A percentile compares a stretch with the other conserved stretches of the same genome.
These are phyloP conservation scores for Salix brachista DNA, from an alignment of 345 rosid species.

Conservation along the genomic window DNA sequence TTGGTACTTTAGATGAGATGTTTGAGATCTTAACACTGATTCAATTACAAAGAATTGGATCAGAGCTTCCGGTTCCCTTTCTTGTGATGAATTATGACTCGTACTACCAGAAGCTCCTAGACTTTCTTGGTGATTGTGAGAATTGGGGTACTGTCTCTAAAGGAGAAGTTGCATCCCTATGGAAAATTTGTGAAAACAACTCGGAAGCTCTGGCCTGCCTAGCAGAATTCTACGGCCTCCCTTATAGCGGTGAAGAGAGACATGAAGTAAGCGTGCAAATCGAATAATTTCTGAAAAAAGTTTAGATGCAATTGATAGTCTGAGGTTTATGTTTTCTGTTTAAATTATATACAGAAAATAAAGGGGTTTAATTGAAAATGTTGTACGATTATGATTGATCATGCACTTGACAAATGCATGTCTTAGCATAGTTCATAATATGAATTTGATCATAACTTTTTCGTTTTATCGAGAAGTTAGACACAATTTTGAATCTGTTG, in stretches of 20 bases:
- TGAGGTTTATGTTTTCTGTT: too few species aligned
- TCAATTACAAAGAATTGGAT: conserved; percentile 82
- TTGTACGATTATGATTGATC: too few species aligned
- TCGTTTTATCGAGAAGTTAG: too few species aligned
- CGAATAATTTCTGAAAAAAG: not conserved
- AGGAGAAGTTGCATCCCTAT: conserved; percentile 72
- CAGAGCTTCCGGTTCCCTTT: conserved; percentile 70
- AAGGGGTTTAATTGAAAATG: too few species aligned
- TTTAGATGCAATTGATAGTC: not conserved
- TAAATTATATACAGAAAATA: too few species aligned
- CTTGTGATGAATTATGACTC: conserved; percentile 82
- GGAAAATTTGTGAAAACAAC: conserved; percentile 76
- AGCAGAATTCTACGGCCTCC: conserved; percentile 56
- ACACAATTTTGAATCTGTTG: too few species aligned
- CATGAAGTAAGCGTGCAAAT: conserved; percentile 13
- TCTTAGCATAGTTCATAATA: too few species aligned
- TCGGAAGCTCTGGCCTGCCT: conserved; percentile 63
- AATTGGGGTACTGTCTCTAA: conserved; percentile 62
- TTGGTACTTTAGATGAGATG: conserved; percentile 87
- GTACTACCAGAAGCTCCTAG: conserved; percentile 66
- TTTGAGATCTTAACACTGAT: conserved; percentile 78
- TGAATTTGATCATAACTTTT: too few species aligned
- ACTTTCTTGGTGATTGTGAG: conserved; percentile 73
- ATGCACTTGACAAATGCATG: too few species aligned
- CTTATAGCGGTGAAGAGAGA: not conserved